Evolutionary conservation across 2,329 filamentous ascomycete species (phyloP).

Genomic region (Ophiocordyceps unilateralis): DNA sequence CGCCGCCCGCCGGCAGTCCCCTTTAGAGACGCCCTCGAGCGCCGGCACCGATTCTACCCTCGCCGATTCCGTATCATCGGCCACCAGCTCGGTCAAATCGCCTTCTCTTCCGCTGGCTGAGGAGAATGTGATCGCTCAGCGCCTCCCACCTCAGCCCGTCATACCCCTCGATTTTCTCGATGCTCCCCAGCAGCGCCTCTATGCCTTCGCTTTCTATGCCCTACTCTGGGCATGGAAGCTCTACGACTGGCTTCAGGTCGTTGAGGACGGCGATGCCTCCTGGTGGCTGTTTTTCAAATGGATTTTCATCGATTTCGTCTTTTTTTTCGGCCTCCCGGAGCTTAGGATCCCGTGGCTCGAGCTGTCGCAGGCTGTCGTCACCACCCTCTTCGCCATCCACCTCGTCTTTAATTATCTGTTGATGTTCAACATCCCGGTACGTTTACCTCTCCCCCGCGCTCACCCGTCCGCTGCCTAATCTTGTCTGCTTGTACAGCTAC

Average conservation of each 20-base stretch:
- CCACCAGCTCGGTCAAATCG: constrained; percentile 12
- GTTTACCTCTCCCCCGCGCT: constrained; percentile 10
- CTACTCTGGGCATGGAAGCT: constrained; percentile 65
- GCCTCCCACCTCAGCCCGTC: constrained; percentile 35
- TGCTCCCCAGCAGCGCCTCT: constrained; percentile 79
- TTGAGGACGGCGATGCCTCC: constrained; percentile 74
- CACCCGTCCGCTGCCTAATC: not conserved
- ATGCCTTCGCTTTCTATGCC: constrained; percentile 65
- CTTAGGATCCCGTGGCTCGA: constrained; percentile 94
- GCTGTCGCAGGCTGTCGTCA: constrained; percentile 60
- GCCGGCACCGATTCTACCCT: constrained; percentile 10
- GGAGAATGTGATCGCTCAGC: constrained; percentile 16
- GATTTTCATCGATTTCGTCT: constrained; percentile 70
- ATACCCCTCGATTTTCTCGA: constrained; percentile 73
- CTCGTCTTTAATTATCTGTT: constrained; percentile 63
- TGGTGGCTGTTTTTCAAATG: constrained; percentile 88
- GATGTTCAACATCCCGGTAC: constrained; percentile 78
- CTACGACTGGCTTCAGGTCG: constrained; percentile 66
- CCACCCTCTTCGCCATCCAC: constrained; percentile 55
- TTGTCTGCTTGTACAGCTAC: constrained; percentile 34
- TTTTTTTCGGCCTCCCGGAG: constrained; percentile 72
- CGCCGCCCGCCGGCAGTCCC: constrained; percentile 18
- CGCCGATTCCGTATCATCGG: constrained; percentile 13
- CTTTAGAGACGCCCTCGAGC: constrained; percentile 14
- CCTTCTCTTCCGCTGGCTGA: constrained; percentile 28